These are phyloP conservation scores for Teratosphaeria zuluensis DNA, from an alignment of 2,329 filamentous ascomycete genomes.

Conservation along the genomic window DNA sequence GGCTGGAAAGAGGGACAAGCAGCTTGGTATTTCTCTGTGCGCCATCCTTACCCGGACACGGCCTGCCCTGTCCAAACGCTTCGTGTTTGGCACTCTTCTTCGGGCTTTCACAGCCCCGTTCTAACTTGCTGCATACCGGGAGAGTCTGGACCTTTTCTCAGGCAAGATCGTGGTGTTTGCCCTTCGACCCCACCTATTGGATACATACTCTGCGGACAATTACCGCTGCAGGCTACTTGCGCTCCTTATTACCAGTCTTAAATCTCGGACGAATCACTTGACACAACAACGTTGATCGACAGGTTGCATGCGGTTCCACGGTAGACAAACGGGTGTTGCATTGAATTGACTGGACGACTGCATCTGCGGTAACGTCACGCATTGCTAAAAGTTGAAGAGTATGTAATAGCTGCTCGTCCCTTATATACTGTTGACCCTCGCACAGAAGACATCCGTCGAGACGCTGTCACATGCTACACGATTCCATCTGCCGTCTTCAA, in stretches of 20 bases:
- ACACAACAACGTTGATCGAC: conserved; percentile 1
- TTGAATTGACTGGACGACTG: background rate
- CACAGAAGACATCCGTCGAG: background rate
- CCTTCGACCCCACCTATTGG: conserved; percentile 1
- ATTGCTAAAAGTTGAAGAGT: conserved; percentile 1
- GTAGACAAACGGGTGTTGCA: conserved; percentile 1
- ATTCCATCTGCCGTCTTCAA: conserved; percentile 17
- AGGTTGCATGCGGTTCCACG: conserved; percentile 1
- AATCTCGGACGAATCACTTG: conserved; percentile 4
- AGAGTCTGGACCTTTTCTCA: background rate
- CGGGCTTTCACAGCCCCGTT: conserved; percentile 2
- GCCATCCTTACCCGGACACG: background rate
- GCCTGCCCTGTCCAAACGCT: background rate
- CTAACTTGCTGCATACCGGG: background rate
- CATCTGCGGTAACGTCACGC: conserved; percentile 1
- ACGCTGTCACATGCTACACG: conserved; percentile 14
- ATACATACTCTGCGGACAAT: background rate
- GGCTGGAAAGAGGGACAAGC: background rate
- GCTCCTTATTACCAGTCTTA: background rate
- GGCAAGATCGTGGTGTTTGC: conserved; percentile 1
- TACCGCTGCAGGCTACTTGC: conserved; percentile 3
- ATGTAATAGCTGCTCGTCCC: conserved; percentile 1
- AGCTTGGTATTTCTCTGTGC: background rate
- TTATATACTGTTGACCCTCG: conserved; percentile 1
- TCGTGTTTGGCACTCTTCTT: background rate